Conservation (phyloP, 768 basidiomycete genomes). For the Tulasnella sp. region DNA sequence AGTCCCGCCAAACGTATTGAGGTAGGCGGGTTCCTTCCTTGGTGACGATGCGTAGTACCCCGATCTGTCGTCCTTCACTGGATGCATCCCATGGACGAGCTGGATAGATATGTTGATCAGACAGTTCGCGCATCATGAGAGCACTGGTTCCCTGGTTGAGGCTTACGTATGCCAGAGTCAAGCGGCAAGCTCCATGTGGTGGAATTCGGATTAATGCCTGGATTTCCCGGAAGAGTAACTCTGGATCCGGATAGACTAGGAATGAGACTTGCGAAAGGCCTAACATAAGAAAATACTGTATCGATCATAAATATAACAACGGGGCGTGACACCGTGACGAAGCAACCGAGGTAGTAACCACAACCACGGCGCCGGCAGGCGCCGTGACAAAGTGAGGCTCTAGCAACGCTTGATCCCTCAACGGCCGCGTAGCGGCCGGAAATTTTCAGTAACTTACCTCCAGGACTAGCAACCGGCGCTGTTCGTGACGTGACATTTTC, state of each 20-base stretch:
- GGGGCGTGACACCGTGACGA: too few relatives aligned
- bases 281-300: too few relatives aligned
- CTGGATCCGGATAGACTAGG: background rate
- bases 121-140: background rate
- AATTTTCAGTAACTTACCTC: too few relatives aligned
- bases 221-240: background rate
- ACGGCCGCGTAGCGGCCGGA: too few relatives aligned
- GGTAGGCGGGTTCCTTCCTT: background rate
- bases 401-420: too few relatives aligned
- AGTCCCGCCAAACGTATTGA: constrained; percentile 1
- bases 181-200: background rate
- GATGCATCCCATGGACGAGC: background rate
- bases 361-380: too few relatives aligned
- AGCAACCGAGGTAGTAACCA: too few relatives aligned
- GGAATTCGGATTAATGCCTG: background rate
- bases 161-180: background rate
- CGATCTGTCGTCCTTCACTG: background rate
- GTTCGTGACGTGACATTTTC: too few relatives aligned
- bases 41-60: background rate
- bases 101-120: background rate
- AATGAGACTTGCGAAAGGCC: too few relatives aligned
- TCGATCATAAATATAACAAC: too few relatives aligned
- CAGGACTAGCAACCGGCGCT: too few relatives aligned
- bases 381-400: too few relatives aligned
- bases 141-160: background rate